phyloP scores from a whole-genome alignment of 495 filamentous ascomycete species.

The Niebla homalea region DNA sequence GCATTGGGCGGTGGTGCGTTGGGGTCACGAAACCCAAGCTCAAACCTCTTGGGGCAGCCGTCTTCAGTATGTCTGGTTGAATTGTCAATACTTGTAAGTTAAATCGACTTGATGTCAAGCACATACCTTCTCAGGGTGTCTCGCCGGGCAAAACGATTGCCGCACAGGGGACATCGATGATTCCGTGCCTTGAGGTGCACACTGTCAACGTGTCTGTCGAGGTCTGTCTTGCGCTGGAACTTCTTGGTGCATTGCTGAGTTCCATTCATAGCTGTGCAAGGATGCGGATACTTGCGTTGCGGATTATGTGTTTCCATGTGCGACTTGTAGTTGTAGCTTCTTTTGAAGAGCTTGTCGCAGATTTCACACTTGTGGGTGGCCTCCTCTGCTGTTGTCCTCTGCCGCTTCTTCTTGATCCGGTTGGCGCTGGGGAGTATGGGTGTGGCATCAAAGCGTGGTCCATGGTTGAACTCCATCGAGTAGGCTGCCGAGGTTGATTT shows the following conservation, averaged over 20 bases:
- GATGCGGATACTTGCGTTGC: constrained; percentile 51
- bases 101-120: not conserved
- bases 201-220: constrained; percentile 68
- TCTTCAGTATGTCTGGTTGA: constrained; percentile 61
- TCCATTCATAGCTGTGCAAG: constrained; percentile 45
- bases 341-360: constrained; percentile 70
- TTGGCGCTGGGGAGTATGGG: constrained; percentile 16
- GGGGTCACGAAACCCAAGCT: constrained; percentile 24
- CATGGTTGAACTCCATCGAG: constrained; percentile 4
- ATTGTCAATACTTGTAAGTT: constrained; percentile 12
- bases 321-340: constrained; percentile 81
- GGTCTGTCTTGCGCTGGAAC: constrained; percentile 75
- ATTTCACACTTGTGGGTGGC: constrained; percentile 63
- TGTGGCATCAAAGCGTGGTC: constrained; percentile 11
- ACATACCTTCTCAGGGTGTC: constrained; percentile 69
- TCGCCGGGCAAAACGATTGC: constrained; percentile 63
- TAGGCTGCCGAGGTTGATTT: constrained; percentile 10
- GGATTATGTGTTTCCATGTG: constrained; percentile 88
- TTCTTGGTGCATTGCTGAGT: constrained; percentile 46
- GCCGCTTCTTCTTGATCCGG: constrained; percentile 30
- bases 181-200: constrained; percentile 68
- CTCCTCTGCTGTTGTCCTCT: constrained; percentile 56
- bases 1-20: constrained; percentile 11
- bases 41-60: constrained; percentile 61
- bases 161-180: constrained; percentile 58